Evolutionary conservation across 1,284 basidiomycete species (phyloP), one percentile per base, ranked within the genome.

Genomic region (Neonothopanus nambi): DNA sequence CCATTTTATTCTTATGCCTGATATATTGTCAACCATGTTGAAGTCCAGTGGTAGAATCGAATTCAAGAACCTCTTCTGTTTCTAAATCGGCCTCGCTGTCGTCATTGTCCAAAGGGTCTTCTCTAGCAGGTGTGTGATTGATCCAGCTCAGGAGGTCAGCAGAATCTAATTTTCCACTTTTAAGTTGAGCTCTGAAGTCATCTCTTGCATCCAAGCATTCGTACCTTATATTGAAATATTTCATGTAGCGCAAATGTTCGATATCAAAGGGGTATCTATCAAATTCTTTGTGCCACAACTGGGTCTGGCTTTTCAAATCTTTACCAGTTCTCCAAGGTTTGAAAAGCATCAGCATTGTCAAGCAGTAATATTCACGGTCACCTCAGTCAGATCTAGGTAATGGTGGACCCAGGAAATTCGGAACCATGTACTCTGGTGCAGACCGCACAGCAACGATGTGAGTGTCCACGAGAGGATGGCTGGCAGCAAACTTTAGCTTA

Each of bases 201-300:
- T 45, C 43, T 45, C 43, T 3, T 5, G 43, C 43, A 45, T 45
- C 43, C 12, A 45, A 18, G 18, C 43, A 45, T 28, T 45, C 43
- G 33, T 45, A 45, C 3, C 45, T 33, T 13, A 45, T n/a, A 18
- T 45, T 45, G 9, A 28, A 8, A n/a, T 45, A 28, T 28, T 45
- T 45, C 21, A 45, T 45, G 20, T 39, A 39, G 7, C 6, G 38
- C 11, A 17, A 6, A 39, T 39, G 38, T 20, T 20, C 5, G n/a
- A n/a, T 18, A 15, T 13, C 17, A 30, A 47, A 47, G 15, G 13
- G n/a, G n/a, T 47, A 36, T 5, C 4, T 3, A 36, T 4, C 17
- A 47, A 61, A 63, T 13, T 52, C 47, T 7, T 59, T 41, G 39
- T 58, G 44, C 59, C 58, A 62, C 9, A 43, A 18, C 15, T 46